Base-by-base conservation (phyloP, 148 eudicot genomes). In the Pharnaceum exiguum region DNA sequence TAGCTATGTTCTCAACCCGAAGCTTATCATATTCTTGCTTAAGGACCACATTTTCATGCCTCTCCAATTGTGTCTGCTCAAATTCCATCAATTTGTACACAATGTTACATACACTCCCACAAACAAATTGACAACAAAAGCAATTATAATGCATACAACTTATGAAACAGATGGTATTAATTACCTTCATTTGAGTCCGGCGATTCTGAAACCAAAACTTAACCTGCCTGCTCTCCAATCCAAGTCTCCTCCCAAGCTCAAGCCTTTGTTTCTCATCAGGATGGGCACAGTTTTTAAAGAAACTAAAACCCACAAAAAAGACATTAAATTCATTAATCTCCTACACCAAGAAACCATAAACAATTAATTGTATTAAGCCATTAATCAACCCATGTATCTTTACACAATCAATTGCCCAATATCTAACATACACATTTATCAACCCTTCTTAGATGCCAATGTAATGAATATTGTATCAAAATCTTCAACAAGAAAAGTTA, bases 151-250 rank as follows among this genome's bases (percentile, higher is more conserved):
- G 49, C 25, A 55, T 19, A 47, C 25, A 61, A 18, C 28, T 10
- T 24, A 45, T 16, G 55, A 40, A 45, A 17, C 21, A 32, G 46
- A 56, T 1, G 6, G 13, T 10, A 32, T n/a, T 28, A 25, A 32
- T 59, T 82, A 87, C 97, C 97, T 91, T 91, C 78, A 82, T 35
- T 49, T 87, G 96, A 10, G 97, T 87, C 40, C 96, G 77, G 12
- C 82, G 78, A 57, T 91, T 91, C 39, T 87, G 97, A 68, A 91
- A 91, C 97, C 96, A 91, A 74, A 84, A 87, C 63, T 91, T 87
- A 21, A 91, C 93, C 62, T 87, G 93, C 37, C 68, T 81, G 65
- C 57, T 69, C 42, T 81, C 84, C 59, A 91, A 65, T 28, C 67
- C 52, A 17, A 91, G 82, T 53, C 70, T 78, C 60, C 62, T 81